Percentiles rank a stretch among this genome's conserved stretches.
These are phyloP conservation scores for Fusarium camptoceras DNA, from an alignment of 2,329 filamentous ascomycete species.

Conservation along the genomic window DNA sequence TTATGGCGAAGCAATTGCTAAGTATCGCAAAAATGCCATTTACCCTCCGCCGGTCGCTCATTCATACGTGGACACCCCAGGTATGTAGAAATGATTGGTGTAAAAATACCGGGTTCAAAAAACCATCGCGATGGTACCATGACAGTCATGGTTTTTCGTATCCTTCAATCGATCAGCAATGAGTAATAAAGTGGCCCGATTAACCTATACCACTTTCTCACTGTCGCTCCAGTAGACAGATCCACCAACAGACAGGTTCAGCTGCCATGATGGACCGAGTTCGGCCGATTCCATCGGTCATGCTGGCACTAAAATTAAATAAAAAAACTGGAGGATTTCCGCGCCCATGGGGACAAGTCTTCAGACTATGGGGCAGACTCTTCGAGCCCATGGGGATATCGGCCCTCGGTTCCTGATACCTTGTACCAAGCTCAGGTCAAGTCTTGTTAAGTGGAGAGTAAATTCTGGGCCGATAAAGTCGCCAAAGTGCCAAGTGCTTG, in stretches of 20 bases:
- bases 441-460: conserved; percentile 28
- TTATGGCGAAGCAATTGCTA: background rate
- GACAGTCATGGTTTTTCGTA: background rate
- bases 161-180: background rate
- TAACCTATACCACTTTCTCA: background rate
- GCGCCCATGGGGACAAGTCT: background rate
- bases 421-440: conserved; percentile 20
- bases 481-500: conserved; percentile 28
- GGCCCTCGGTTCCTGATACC: conserved; percentile 20
- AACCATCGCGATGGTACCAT: background rate
- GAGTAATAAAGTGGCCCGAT: background rate
- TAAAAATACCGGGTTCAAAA: background rate
- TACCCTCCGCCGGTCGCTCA: too few species aligned
- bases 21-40: background rate
- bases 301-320: background rate
- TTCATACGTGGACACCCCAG: background rate
- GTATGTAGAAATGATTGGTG: background rate
- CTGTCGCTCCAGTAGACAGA: background rate
- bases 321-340: background rate
- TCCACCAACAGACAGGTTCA: background rate
- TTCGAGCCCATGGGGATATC: conserved; percentile 14
- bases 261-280: background rate
- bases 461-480: conserved; percentile 1
- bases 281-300: background rate
- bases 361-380: background rate